Evolutionary conservation across 306 rosid genomes (phyloP).

Genomic region (Cicer arietinum): DNA sequence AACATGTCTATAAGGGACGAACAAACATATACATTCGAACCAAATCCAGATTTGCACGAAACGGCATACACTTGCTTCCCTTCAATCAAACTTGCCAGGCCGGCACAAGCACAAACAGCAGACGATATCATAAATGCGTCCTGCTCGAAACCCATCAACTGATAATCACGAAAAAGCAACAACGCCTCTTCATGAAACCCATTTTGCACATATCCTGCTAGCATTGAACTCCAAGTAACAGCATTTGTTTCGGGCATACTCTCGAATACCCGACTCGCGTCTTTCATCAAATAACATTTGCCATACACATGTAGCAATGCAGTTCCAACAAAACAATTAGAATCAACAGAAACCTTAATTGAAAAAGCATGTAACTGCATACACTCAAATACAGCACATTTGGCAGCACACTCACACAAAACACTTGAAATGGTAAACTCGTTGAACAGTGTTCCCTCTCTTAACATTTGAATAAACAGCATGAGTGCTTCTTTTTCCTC

Average conservation of each 20-base stretch:
- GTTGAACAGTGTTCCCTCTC: constrained; percentile 66
- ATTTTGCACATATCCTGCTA: constrained; percentile 76
- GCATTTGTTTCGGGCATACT: constrained; percentile 69
- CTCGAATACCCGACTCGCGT: constrained; percentile 65
- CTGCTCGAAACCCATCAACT: constrained; percentile 49
- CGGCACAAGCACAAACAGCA: constrained; percentile 76
- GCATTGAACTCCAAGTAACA: constrained; percentile 94
- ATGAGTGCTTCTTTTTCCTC: constrained; percentile 66
- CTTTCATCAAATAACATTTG: constrained; percentile 67
- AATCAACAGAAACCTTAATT: constrained; percentile 66
- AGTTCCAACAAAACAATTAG: constrained; percentile 82
- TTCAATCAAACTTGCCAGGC: constrained; percentile 70
- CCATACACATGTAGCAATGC: constrained; percentile 82
- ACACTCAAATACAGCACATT: constrained; percentile 64
- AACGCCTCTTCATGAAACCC: constrained; percentile 76
- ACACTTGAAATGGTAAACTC: constrained; percentile 90
- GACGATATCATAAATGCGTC: constrained; percentile 77
- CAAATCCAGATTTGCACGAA: constrained; percentile 66
- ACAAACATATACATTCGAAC: constrained; percentile 57
- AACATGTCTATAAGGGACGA: constrained; percentile 86
- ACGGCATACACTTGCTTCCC: constrained; percentile 81
- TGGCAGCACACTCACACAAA: constrained; percentile 73
- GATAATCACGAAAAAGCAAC: constrained; percentile 66
- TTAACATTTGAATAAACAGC: constrained; percentile 66
- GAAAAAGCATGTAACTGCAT: constrained; percentile 76